Evolutionary conservation across 176 grass and related monocot genomes (phyloP).

Genomic region (Aegilops umbellulata): DNA sequence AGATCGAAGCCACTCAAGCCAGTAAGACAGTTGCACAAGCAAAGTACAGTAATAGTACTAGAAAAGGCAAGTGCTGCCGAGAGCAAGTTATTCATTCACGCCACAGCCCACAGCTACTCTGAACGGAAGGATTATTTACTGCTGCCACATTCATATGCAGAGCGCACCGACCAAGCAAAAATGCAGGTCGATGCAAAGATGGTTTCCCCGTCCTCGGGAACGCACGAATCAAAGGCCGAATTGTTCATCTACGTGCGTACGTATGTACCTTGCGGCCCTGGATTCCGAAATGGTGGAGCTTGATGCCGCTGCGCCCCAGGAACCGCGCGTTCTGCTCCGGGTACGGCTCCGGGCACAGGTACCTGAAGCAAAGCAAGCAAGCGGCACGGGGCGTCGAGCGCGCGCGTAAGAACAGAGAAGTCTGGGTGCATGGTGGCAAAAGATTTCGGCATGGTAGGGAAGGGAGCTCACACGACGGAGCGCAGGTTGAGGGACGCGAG

Average conservation of each 20-base stretch:
- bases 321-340: constrained; percentile 63
- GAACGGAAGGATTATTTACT: background rate
- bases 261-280: constrained; percentile 65
- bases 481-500: constrained; percentile 69
- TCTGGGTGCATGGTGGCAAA: background rate
- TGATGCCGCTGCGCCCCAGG: constrained; percentile 53
- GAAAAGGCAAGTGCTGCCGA: background rate
- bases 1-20: no score
- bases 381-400: background rate
- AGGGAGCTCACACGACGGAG: constrained; percentile 66
- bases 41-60: no score
- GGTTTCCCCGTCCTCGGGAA: background rate
- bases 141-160: background rate
- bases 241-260: background rate
- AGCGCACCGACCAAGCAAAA: constrained; percentile 9
- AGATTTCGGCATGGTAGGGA: background rate
- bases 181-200: constrained; percentile 20
- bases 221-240: background rate
- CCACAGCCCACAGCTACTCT: background rate
- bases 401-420: no score
- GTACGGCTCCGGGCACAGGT: constrained; percentile 86
- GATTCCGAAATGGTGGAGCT: constrained; percentile 76
- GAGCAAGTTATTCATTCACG: background rate
- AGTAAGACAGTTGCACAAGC: no score
- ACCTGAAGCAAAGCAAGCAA: constrained; percentile 34